Percentiles rank a stretch among this genome's conserved stretches.
Conservation (phyloP, 2,329 filamentous ascomycete species). For the Arachnopeziza araneosa region DNA sequence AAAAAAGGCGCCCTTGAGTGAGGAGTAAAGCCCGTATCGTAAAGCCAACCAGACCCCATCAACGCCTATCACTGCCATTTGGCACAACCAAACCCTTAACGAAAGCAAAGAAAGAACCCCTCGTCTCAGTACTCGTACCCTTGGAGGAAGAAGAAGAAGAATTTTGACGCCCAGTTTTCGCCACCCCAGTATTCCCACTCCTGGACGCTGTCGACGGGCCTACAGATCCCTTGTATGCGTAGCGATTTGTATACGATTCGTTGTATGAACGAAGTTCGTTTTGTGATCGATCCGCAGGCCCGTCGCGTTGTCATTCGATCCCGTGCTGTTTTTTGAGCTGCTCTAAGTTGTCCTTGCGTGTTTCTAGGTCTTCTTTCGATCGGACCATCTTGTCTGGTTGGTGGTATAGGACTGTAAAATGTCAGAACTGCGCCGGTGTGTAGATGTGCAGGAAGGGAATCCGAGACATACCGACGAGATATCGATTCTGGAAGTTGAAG, state of each 20-base stretch:
- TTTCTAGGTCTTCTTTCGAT: constrained; percentile 89
- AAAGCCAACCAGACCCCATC: constrained; percentile 6
- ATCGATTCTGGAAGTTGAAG: constrained; percentile 99
- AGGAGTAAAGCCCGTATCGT: not conserved
- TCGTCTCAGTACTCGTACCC: not conserved
- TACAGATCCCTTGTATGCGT: not conserved
- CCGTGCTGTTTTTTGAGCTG: constrained; percentile 96
- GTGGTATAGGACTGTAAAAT: constrained; percentile 59
- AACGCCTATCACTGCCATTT: not conserved
- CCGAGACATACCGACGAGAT: constrained; percentile 78
- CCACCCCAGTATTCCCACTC: not conserved
- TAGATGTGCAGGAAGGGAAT: constrained; percentile 2
- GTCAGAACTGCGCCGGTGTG: constrained; percentile 4
- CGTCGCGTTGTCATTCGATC: constrained; percentile 91
- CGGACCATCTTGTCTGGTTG: constrained; percentile 75
- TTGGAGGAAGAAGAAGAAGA: not conserved
- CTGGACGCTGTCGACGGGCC: not conserved
- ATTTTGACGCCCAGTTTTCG: not conserved
- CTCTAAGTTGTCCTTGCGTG: constrained; percentile 95
- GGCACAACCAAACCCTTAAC: constrained; percentile 21
- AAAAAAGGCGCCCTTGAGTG: not conserved
- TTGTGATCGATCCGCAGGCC: constrained; percentile 46
- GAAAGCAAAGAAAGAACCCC: constrained; percentile 25
- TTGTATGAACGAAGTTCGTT: not conserved
- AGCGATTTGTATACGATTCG: not conserved